These are phyloP conservation scores for Fusarium sp. DNA, from an alignment of 2,329 filamentous ascomycete species.

Conservation along the genomic window DNA sequence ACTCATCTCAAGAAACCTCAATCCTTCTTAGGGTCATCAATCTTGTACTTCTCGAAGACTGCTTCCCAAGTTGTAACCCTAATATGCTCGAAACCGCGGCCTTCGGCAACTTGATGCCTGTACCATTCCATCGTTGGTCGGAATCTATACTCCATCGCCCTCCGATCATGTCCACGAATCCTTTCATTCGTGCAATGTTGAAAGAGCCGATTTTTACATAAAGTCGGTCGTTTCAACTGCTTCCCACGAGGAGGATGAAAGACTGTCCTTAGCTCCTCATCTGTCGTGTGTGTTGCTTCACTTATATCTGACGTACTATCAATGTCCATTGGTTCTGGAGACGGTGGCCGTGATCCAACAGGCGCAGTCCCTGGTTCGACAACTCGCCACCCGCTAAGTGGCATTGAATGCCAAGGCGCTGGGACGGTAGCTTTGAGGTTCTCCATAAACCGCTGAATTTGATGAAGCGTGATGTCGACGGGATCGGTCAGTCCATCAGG, in stretches of 20 bases:
- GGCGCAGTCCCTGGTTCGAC: slow-evolving; percentile 45
- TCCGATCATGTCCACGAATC: background rate
- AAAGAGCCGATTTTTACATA: slow-evolving; percentile 63
- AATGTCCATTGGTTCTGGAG: slow-evolving; percentile 41
- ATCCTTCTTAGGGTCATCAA: slow-evolving; percentile 45
- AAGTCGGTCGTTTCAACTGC: slow-evolving; percentile 39
- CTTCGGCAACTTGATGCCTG: slow-evolving; percentile 61
- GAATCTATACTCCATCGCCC: slow-evolving; percentile 57
- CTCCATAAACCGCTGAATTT: slow-evolving; percentile 53
- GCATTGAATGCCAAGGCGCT: slow-evolving; percentile 49
- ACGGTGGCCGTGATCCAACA: background rate
- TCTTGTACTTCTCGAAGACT: slow-evolving; percentile 55
- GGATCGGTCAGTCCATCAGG: slow-evolving; percentile 48
- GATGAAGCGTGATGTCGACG: slow-evolving; percentile 61
- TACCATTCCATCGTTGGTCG: slow-evolving; percentile 69
- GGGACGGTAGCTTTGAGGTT: slow-evolving; percentile 58
- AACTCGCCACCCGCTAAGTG: slow-evolving; percentile 57
- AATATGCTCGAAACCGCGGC: slow-evolving; percentile 66
- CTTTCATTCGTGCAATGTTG: slow-evolving; percentile 51
- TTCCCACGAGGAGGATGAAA: slow-evolving; percentile 63
- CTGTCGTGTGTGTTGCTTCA: slow-evolving; percentile 28
- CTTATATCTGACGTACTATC: slow-evolving; percentile 39
- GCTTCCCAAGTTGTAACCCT: slow-evolving; percentile 61
- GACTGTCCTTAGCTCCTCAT: slow-evolving; percentile 54
- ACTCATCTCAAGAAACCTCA: slow-evolving; percentile 3